These are phyloP conservation scores for Crassisporium funariophilum DNA, from an alignment of 768 basidiomycete species.

Conservation along the genomic window DNA sequence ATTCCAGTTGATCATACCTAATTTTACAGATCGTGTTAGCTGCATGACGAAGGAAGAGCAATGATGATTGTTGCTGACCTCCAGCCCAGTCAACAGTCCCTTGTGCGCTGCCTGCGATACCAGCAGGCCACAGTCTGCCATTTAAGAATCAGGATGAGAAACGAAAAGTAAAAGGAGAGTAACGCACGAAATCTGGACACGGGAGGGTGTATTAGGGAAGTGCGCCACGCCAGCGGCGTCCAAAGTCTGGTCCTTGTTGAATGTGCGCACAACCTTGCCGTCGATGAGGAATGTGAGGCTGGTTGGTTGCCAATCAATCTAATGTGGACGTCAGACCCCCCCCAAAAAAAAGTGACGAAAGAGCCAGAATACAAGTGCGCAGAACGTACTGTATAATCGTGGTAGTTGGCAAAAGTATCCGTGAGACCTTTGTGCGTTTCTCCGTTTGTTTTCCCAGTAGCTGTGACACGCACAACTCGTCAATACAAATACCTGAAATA, in stretches of 20 bases:
- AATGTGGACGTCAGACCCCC: conserved; percentile 5
- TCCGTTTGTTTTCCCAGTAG: conserved; percentile 49
- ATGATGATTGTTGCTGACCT: conserved; percentile 35
- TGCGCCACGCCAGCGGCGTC: conserved; percentile 57
- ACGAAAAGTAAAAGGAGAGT: background rate
- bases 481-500: background rate
- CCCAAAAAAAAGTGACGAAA: background rate
- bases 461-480: conserved; percentile 25
- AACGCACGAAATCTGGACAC: conserved; percentile 77
- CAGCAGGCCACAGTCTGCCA: conserved; percentile 77
- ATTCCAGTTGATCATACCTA: conserved; percentile 75
- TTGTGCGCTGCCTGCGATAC: conserved; percentile 55
- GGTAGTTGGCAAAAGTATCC: conserved; percentile 72
- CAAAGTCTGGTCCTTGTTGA: conserved; percentile 60
- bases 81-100: conserved; percentile 83
- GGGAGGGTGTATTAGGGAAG: conserved; percentile 79
- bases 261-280: conserved; percentile 67
- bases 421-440: conserved; percentile 45
- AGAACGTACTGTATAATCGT: conserved; percentile 69
- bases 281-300: conserved; percentile 70
- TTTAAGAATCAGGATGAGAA: conserved; percentile 11
- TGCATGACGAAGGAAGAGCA: no score
- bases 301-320: conserved; percentile 84
- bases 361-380: background rate
- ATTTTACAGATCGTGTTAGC: no score